phyloP scores from a whole-genome alignment of 192 early-diverging fungal species.

The Coemansia javaensis region DNA sequence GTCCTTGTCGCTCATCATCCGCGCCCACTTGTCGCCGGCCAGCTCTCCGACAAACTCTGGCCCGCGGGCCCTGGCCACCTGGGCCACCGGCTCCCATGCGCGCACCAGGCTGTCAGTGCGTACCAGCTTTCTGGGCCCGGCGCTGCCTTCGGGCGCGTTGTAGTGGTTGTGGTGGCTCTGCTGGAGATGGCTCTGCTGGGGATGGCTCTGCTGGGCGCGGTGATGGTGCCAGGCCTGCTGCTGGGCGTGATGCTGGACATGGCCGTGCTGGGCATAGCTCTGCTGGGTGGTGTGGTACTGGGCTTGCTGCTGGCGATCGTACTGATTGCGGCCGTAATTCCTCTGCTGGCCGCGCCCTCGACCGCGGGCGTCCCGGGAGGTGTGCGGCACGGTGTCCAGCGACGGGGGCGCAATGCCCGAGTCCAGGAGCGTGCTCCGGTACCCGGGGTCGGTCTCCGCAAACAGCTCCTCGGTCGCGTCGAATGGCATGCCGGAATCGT shows the following conservation, averaged over 20 bases:
- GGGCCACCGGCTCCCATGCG: background rate
- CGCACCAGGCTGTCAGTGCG: background rate
- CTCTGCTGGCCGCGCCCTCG: background rate
- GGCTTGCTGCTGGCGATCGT: background rate
- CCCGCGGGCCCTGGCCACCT: slow-evolving; percentile 4
- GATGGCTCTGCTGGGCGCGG: background rate
- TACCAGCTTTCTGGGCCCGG: background rate
- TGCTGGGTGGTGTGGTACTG: background rate
- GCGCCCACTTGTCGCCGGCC: slow-evolving; percentile 20
- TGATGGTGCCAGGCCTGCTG: background rate
- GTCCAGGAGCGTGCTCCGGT: slow-evolving; percentile 10
- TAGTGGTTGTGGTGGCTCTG: slow-evolving; percentile 1
- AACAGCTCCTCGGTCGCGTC: slow-evolving; percentile 13
- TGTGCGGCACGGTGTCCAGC: slow-evolving; percentile 8
- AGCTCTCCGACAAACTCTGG: slow-evolving; percentile 14
- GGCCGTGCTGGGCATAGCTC: background rate
- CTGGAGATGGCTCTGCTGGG: slow-evolving; percentile 1
- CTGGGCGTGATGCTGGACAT: background rate
- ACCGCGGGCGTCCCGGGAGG: background rate
- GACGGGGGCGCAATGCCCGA: slow-evolving; percentile 27
- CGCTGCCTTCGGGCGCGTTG: background rate
- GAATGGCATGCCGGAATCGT: slow-evolving; percentile 15
- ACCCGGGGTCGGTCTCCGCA: slow-evolving; percentile 28
- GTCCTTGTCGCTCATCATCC: slow-evolving; percentile 38
- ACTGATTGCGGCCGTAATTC: background rate